Evolutionary conservation across 148 eudicot genomes (phyloP), one percentile per base, ranked within the genome.

Genomic region (Tetragonia tetragonoides): DNA sequence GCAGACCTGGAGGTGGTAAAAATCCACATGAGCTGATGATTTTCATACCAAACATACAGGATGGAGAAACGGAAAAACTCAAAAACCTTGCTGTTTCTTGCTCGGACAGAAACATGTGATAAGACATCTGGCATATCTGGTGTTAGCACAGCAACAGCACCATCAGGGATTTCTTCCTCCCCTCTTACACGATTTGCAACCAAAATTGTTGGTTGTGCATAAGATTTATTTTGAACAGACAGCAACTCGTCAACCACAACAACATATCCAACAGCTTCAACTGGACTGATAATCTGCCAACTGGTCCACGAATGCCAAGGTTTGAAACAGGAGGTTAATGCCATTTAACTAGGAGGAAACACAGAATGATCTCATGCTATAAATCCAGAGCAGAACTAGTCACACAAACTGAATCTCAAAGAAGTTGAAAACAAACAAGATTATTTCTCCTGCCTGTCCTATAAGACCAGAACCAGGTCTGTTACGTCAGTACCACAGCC

Each of bases 41-140:
- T 40, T 28, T 14, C 15, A 62, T 53, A 37, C 6, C 38, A 34
- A 65, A 77, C 5, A 68, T 54, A 40, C 42, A 24, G 47, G 38
- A 18, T n/a, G 11, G 49, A 16, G 49, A 62, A 24, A 62, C 0
- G 15, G 62, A 42, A 73, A 65, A 37, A 42, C 12, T 18, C 38
- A 20, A 6, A 39, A 41, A 95, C 99, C 97, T 95, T 93, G 91
- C 95, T 70, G 73, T 95, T 95, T 88, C 99, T 93, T 75, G 99
- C 99, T 84, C 99, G 90, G 77, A 95, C 99, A 80, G 99, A 95
- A 77, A 95, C 99, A 84, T 95, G 97, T 8, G 99, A 95, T 47
- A 95, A 89, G 53, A 95, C 99, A 89, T 95, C 99, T 68, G 99
- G 99, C 99, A 95, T 95, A 86, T 93, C 99, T 28, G 97, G 97